A percentile compares a stretch with the other conserved stretches of the same genome.
phyloP scores from a whole-genome alignment of 345 rosid genomes.

The Euphorbia tirucalli region DNA sequence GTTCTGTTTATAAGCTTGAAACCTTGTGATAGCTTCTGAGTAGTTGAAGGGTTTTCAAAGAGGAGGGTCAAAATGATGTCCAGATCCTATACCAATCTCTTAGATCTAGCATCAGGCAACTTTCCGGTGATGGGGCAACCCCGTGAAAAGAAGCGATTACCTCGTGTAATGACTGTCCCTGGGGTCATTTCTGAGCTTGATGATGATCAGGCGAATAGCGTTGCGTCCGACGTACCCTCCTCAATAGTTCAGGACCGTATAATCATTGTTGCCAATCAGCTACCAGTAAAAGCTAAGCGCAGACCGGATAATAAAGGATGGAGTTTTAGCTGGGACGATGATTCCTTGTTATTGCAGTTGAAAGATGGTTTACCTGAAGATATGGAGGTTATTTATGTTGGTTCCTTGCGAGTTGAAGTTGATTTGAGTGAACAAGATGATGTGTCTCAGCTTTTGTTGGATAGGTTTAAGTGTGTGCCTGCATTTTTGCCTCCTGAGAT shows the following conservation, averaged over 20 bases:
- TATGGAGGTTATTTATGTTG: conserved; percentile 73
- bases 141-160: conserved; percentile 61
- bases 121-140: conserved; percentile 51
- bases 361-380: conserved; percentile 80
- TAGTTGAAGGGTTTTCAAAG: conserved; percentile 21
- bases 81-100: conserved; percentile 67
- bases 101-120: conserved; percentile 82
- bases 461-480: conserved; percentile 69
- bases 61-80: conserved; percentile 49
- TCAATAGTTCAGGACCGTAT: conserved; percentile 59
- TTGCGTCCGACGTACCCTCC: conserved; percentile 60
- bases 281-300: conserved; percentile 74
- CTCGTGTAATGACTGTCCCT: conserved; percentile 74
- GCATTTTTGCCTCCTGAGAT: conserved; percentile 69
- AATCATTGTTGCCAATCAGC: conserved; percentile 67
- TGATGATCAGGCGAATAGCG: conserved; percentile 71
- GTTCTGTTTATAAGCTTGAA: conserved; percentile 23
- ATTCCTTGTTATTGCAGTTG: conserved; percentile 55
- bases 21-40: conserved; percentile 28
- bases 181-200: conserved; percentile 78
- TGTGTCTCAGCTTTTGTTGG: conserved; percentile 64
- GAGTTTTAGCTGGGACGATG: conserved; percentile 80
- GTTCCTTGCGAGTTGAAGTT: conserved; percentile 56
- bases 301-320: conserved; percentile 74
- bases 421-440: conserved; percentile 65